These are phyloP conservation scores for Diplodia scrobiculata DNA, from an alignment of 2,329 filamentous ascomycete species.

Conservation along the genomic window DNA sequence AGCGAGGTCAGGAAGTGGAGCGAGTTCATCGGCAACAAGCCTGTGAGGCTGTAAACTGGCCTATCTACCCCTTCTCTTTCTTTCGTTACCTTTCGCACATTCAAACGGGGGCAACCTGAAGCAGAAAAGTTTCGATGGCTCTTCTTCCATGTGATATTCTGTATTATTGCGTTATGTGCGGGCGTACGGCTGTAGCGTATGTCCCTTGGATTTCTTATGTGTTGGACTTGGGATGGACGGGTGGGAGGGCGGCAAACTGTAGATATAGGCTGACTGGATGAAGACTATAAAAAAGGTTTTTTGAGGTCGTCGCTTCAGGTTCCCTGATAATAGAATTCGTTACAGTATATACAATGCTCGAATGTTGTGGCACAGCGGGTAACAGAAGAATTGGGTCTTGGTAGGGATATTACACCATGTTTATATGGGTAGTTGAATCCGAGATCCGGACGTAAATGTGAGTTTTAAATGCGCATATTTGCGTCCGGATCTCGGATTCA, in stretches of 20 bases:
- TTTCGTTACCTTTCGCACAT: not conserved
- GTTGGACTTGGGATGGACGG: too few relatives aligned
- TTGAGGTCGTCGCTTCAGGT: not conserved
- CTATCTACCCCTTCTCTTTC: not conserved
- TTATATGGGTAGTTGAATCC: too few relatives aligned
- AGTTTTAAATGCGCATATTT: too few relatives aligned
- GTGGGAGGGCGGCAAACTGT: not conserved
- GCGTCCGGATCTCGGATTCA: too few relatives aligned
- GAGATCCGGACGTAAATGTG: too few relatives aligned
- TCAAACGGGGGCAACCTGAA: not conserved
- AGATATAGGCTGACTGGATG: not conserved
- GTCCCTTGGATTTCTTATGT: not conserved
- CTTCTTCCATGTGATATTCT: not conserved
- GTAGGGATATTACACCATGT: too few relatives aligned
- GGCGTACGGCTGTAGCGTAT: conserved; percentile 3
- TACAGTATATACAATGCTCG: not conserved
- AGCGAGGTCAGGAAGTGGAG: conserved; percentile 92
- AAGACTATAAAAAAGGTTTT: not conserved
- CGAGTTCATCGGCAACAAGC: conserved; percentile 73
- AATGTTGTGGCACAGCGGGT: not conserved
- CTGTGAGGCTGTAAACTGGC: conserved; percentile 5
- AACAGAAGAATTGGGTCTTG: too few relatives aligned
- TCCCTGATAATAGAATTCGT: not conserved
- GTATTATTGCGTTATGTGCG: conserved; percentile 19
- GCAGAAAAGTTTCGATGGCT: not conserved